These are phyloP conservation scores for Lichenothelia convexa DNA, from an alignment of 495 filamentous ascomycete genomes.

Conservation along the genomic window DNA sequence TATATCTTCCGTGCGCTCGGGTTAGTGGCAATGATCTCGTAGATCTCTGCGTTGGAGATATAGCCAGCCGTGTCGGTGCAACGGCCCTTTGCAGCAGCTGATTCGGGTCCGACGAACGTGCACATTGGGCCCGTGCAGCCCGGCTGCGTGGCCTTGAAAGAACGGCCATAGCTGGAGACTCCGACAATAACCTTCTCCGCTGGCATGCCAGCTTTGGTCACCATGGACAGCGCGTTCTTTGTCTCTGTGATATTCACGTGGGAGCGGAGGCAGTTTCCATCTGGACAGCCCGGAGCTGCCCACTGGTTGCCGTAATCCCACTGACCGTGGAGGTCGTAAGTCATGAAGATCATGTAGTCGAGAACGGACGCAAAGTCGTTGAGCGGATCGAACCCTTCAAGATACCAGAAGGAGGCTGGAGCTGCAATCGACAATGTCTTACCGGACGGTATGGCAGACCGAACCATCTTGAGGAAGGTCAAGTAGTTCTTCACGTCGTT, in stretches of 20 bases:
- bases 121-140: constrained; percentile 15
- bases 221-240: no score
- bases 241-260: constrained; percentile 30
- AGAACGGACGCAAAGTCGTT: constrained; percentile 1
- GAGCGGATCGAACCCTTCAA: constrained; percentile 6
- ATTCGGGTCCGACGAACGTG: constrained; percentile 13
- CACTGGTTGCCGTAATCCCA: constrained; percentile 20
- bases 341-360: constrained; percentile 11
- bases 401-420: constrained; percentile 10
- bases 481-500: constrained; percentile 20
- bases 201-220: no score
- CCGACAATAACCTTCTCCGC: no score
- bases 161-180: no score
- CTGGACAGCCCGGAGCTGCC: constrained; percentile 15
- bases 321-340: constrained; percentile 10
- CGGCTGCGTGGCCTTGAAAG: constrained; percentile 21
- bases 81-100: constrained; percentile 6
- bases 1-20: no score
- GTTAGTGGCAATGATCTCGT: constrained; percentile 3
- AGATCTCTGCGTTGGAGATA: constrained; percentile 11
- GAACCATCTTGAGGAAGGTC: constrained; percentile 12
- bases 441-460: constrained; percentile 6
- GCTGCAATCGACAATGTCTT: constrained; percentile 10
- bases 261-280: constrained; percentile 23
- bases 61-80: constrained; percentile 12